Evolutionary conservation across 2,329 filamentous ascomycete genomes (phyloP).

Genomic region (Microdochium paspali): DNA sequence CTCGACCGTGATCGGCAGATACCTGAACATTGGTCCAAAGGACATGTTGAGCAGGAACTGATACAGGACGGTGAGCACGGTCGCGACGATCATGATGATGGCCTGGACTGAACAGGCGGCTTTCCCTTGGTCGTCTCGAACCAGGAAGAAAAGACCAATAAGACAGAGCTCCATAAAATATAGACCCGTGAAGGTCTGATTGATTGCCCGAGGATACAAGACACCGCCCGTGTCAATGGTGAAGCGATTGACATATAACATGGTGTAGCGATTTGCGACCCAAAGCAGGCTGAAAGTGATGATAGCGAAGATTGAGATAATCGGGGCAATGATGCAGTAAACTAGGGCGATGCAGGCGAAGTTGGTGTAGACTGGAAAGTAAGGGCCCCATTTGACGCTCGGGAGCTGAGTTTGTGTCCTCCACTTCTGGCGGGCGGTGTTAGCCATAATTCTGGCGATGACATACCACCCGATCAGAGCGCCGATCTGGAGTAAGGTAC

Average conservation of each 20-base stretch:
- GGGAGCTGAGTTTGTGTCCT: conserved; percentile 69
- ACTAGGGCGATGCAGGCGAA: conserved; percentile 87
- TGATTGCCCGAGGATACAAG: conserved; percentile 84
- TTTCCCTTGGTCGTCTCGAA: conserved; percentile 42
- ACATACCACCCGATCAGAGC: conserved; percentile 74
- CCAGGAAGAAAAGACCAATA: conserved; percentile 82
- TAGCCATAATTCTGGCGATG: conserved; percentile 72
- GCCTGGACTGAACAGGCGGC: conserved; percentile 65
- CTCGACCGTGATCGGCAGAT: conserved; percentile 89
- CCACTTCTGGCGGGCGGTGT: conserved; percentile 76
- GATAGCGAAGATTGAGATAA: conserved; percentile 89
- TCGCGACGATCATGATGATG: conserved; percentile 71
- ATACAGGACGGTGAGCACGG: conserved; percentile 63
- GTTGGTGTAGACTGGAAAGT: conserved; percentile 95
- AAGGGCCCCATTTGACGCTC: conserved; percentile 78
- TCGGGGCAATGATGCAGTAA: conserved; percentile 79
- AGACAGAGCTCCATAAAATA: conserved; percentile 92
- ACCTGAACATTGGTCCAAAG: conserved; percentile 77
- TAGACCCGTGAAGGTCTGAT: conserved; percentile 88
- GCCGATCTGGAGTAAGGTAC: conserved; percentile 76
- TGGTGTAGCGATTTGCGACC: conserved; percentile 94
- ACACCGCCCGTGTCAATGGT: conserved; percentile 85
- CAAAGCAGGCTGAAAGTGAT: conserved; percentile 87
- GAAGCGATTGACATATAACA: conserved; percentile 89
- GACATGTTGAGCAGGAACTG: conserved; percentile 74